Percentiles rank a stretch among this genome's conserved stretches.
Conservation (phyloP, 1,284 basidiomycete genomes). For the Cutaneotrichosporon sp. region DNA sequence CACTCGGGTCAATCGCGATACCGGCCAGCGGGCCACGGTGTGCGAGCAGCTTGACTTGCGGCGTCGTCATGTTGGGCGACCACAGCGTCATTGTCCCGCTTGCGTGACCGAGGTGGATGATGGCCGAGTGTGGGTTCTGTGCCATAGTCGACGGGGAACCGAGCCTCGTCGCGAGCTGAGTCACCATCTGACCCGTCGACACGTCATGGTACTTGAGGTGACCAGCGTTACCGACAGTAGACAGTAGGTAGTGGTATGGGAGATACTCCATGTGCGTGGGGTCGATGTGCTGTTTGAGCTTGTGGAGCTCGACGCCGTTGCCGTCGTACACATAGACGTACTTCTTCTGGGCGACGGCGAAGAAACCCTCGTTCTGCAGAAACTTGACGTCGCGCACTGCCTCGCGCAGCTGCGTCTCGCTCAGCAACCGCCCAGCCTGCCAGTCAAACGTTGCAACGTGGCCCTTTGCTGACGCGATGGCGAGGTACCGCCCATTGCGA, state of each 20-base stretch:
- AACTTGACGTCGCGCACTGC: conserved; percentile 92
- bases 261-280: conserved; percentile 88
- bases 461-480: conserved; percentile 75
- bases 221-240: conserved; percentile 78
- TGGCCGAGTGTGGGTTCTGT: conserved; percentile 88
- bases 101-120: conserved; percentile 89
- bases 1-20: conserved; percentile 75
- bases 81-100: conserved; percentile 82
- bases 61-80: conserved; percentile 90
- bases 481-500: conserved; percentile 85
- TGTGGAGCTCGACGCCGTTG: conserved; percentile 88
- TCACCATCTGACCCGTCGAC: conserved; percentile 83
- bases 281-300: conserved; percentile 70
- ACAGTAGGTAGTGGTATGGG: conserved; percentile 93
- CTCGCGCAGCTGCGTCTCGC: conserved; percentile 82
- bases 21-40: conserved; percentile 84
- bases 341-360: conserved; percentile 94
- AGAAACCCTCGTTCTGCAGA: conserved; percentile 87
- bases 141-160: conserved; percentile 84
- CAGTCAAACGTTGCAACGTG: conserved; percentile 96
- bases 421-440: conserved; percentile 81
- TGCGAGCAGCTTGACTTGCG: conserved; percentile 86
- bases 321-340: conserved; percentile 96
- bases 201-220: conserved; percentile 97
- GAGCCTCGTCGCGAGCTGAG: conserved; percentile 85